Conservation (phyloP, 345 rosid genomes). For the Salix dunnii region DNA sequence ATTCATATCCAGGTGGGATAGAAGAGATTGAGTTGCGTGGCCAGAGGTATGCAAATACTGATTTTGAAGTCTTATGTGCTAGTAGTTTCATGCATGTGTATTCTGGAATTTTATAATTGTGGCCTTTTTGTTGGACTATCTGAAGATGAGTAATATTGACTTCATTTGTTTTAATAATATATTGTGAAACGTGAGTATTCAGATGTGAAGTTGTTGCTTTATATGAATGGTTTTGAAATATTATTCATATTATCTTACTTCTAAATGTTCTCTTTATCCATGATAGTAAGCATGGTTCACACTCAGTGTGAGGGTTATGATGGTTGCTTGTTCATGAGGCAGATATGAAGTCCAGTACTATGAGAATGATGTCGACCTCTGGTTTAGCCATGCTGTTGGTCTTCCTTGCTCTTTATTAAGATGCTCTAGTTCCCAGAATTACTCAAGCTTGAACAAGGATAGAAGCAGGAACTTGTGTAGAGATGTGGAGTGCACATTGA, state of each 20-base stretch:
- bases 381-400: constrained; percentile 79
- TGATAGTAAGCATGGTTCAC: neutral
- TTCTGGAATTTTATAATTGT: neutral
- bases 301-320: neutral
- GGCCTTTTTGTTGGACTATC: neutral
- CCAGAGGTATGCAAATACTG: constrained; percentile 40
- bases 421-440: constrained; percentile 33
- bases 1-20: constrained; percentile 27
- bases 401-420: constrained; percentile 68
- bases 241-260: neutral
- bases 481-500: constrained; percentile 54
- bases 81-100: no score
- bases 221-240: neutral
- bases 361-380: constrained; percentile 50
- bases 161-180: no score
- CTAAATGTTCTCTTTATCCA: neutral
- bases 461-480: constrained; percentile 49
- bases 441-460: constrained; percentile 35
- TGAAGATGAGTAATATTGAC: neutral
- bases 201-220: neutral
- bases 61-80: neutral
- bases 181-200: neutral
- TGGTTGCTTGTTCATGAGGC: constrained; percentile 18
- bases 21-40: constrained; percentile 46
- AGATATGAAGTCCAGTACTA: constrained; percentile 55